phyloP scores from a whole-genome alignment of 202 grass and related monocot genomes.

The Carex arenaria region DNA sequence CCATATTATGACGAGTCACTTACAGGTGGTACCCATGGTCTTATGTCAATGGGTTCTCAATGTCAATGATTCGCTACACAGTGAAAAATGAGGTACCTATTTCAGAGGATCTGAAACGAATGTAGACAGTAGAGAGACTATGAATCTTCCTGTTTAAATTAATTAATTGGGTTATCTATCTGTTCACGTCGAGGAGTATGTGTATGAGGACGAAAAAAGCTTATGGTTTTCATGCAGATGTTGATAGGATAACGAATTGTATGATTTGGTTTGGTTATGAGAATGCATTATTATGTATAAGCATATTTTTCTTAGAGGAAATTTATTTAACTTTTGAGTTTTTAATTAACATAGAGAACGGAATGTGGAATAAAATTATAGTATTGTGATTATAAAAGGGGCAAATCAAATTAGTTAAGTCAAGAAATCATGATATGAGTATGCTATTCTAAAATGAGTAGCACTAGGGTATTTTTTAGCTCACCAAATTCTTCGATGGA shows the following conservation, averaged over 20 bases:
- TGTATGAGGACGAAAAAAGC: neutral
- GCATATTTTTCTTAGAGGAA: too few species aligned
- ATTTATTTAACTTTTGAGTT: too few species aligned
- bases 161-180: conserved; percentile 12
- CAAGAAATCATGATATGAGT: too few species aligned
- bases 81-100: neutral
- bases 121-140: neutral
- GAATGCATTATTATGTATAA: too few species aligned
- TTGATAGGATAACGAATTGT: neutral
- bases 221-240: conserved; percentile 7
- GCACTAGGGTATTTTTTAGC: too few species aligned
- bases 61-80: neutral
- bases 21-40: neutral
- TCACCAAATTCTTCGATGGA: too few species aligned
- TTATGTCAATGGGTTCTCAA: neutral
- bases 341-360: too few species aligned
- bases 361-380: too few species aligned
- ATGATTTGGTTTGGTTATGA: neutral
- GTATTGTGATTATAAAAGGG: too few species aligned
- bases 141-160: neutral
- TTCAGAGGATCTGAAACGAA: neutral
- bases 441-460: too few species aligned
- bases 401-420: too few species aligned
- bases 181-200: conserved; percentile 9
- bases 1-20: neutral